These are phyloP conservation scores for Stagonosporopsis cucurbitacearum DNA, from an alignment of 2,329 filamentous ascomycete species.

Conservation along the genomic window DNA sequence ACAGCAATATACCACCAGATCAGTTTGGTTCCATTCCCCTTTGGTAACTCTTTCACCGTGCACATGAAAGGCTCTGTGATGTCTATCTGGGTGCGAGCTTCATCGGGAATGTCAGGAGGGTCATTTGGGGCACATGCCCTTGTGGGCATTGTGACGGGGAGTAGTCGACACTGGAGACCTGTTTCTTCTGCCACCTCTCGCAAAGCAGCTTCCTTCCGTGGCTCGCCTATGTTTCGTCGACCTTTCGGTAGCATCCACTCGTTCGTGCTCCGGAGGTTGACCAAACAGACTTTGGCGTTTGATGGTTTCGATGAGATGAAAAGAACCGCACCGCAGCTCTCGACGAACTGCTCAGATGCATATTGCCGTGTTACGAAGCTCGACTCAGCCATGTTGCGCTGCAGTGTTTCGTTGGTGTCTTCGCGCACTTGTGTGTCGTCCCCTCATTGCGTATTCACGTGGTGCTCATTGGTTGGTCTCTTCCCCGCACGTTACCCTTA, in stretches of 20 bases:
- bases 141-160: constrained; percentile 52
- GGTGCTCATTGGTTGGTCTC: background rate
- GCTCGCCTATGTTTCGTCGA: constrained; percentile 55
- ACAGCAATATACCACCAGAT: constrained; percentile 54
- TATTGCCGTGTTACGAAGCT: constrained; percentile 22
- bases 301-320: constrained; percentile 42
- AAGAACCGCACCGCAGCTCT: constrained; percentile 51
- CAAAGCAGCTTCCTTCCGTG: constrained; percentile 50
- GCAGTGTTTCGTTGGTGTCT: background rate
- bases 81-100: constrained; percentile 28
- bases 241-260: constrained; percentile 58
- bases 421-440: background rate
- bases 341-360: constrained; percentile 46
- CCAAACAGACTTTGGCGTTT: constrained; percentile 49
- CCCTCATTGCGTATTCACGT: constrained; percentile 9
- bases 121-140: constrained; percentile 50
- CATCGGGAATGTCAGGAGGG: constrained; percentile 30
- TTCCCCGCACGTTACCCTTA: background rate
- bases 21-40: constrained; percentile 42
- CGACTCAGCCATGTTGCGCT: constrained; percentile 24
- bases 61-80: constrained; percentile 50
- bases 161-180: constrained; percentile 51
- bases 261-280: constrained; percentile 43
- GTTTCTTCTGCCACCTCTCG: constrained; percentile 58
- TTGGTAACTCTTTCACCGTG: constrained; percentile 37